phyloP scores from a whole-genome alignment of 441 rosid species.

The Adansonia madagascariensis region DNA sequence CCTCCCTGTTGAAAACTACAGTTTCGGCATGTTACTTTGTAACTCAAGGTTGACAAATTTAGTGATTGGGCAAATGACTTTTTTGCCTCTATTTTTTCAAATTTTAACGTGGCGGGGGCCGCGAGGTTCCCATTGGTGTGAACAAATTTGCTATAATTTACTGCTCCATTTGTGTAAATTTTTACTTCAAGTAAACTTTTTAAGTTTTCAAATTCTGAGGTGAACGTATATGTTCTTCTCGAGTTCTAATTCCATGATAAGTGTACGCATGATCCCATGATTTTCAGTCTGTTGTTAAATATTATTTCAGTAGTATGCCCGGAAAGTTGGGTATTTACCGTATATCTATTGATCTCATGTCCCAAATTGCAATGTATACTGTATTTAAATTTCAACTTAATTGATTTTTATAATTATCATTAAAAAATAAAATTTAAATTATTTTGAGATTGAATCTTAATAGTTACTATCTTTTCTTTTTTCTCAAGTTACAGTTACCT shows the following conservation, averaged over 20 bases:
- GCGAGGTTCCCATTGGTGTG: not conserved
- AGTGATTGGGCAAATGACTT: not conserved
- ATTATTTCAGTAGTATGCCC: too few relatives aligned
- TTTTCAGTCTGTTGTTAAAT: not conserved
- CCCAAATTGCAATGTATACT: too few relatives aligned
- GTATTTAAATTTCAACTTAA: too few relatives aligned
- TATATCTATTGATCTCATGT: too few relatives aligned
- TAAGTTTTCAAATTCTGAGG: not conserved
- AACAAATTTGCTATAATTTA: not conserved
- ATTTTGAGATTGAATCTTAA: too few relatives aligned
- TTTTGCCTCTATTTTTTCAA: not conserved
- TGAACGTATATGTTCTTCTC: not conserved
- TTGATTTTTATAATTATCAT: too few relatives aligned
- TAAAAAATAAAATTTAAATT: too few relatives aligned
- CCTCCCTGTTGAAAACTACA: not conserved
- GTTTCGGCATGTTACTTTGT: not conserved
- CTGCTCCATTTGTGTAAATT: not conserved
- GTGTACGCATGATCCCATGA: not conserved
- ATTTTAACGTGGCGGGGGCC: not conserved
- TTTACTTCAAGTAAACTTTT: not conserved
- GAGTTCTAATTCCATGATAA: too few relatives aligned
- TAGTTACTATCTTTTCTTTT: too few relatives aligned
- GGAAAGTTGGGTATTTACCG: too few relatives aligned
- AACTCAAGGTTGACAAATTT: not conserved
- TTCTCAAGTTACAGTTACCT: too few relatives aligned